Evolutionary conservation across 1,284 basidiomycete species (phyloP).

Genomic region (Ustilago nuda): DNA sequence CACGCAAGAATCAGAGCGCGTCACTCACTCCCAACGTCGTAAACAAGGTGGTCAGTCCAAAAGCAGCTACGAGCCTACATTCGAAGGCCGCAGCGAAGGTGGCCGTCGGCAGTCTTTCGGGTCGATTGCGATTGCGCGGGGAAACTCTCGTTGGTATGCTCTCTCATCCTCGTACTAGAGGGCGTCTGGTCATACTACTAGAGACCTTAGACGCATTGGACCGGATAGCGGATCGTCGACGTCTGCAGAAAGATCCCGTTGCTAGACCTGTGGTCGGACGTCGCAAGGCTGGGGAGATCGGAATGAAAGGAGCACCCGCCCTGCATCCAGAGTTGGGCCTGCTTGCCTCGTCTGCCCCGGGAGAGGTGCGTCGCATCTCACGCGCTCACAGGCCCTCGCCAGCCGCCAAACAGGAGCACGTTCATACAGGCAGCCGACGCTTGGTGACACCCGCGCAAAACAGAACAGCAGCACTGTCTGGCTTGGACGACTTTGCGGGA

Average conservation of each 20-base stretch:
- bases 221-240: conserved; percentile 22
- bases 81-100: conserved; percentile 2
- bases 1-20: neutral
- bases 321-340: neutral
- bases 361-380: neutral
- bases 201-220: conserved; percentile 32
- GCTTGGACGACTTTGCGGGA: conserved; percentile 32
- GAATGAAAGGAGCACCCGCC: neutral
- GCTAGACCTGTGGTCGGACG: neutral
- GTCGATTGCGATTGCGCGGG: conserved; percentile 6
- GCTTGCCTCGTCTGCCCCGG: neutral
- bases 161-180: conserved; percentile 27
- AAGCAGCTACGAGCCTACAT: neutral
- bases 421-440: conserved; percentile 7
- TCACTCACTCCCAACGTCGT: neutral
- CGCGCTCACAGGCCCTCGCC: conserved; percentile 16
- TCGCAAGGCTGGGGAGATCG: neutral
- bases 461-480: neutral
- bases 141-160: conserved; percentile 23
- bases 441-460: conserved; percentile 10
- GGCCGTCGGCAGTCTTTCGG: neutral
- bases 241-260: neutral
- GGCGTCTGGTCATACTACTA: conserved; percentile 28
- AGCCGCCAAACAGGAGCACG: conserved; percentile 8
- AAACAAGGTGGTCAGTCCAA: conserved; percentile 1